phyloP scores from a whole-genome alignment of 768 basidiomycete species.

The Lactarius quietus region DNA sequence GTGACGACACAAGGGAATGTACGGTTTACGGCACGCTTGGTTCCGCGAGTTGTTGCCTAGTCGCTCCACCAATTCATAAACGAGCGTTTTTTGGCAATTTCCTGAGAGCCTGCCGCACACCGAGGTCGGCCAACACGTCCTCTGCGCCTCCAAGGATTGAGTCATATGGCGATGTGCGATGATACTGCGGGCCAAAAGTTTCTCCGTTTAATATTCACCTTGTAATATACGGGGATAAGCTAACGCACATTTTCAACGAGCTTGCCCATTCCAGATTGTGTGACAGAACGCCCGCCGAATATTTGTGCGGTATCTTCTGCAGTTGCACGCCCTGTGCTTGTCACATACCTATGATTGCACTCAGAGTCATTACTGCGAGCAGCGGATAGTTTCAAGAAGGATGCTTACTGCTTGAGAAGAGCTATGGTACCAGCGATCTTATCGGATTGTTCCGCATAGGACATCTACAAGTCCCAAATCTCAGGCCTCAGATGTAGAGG shows the following conservation, averaged over 20 bases:
- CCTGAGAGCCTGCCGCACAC: constrained; percentile 68
- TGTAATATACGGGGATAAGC: not conserved
- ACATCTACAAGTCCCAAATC: constrained; percentile 56
- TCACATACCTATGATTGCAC: constrained; percentile 59
- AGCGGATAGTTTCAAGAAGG: not conserved
- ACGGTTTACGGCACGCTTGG: not conserved
- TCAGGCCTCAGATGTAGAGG: constrained; percentile 14
- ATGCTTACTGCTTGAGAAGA: constrained; percentile 76
- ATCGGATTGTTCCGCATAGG: constrained; percentile 76
- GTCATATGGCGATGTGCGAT: constrained; percentile 80
- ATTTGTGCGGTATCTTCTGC: constrained; percentile 78
- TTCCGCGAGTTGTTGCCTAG: not conserved
- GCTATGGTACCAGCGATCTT: constrained; percentile 88
- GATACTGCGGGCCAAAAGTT: constrained; percentile 49
- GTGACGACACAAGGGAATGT: not conserved
- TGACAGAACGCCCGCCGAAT: constrained; percentile 88
- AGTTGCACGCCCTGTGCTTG: constrained; percentile 60
- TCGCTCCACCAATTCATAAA: constrained; percentile 32
- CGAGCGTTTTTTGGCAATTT: constrained; percentile 57
- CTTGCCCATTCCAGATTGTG: constrained; percentile 83
- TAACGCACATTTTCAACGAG: constrained; percentile 67
- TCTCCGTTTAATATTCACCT: not conserved
- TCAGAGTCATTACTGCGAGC: constrained; percentile 12
- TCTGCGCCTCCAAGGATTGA: constrained; percentile 80
- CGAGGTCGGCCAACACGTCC: constrained; percentile 69